phyloP scores from a whole-genome alignment of 2,329 filamentous ascomycete species.

The Phialocephala sp. region DNA sequence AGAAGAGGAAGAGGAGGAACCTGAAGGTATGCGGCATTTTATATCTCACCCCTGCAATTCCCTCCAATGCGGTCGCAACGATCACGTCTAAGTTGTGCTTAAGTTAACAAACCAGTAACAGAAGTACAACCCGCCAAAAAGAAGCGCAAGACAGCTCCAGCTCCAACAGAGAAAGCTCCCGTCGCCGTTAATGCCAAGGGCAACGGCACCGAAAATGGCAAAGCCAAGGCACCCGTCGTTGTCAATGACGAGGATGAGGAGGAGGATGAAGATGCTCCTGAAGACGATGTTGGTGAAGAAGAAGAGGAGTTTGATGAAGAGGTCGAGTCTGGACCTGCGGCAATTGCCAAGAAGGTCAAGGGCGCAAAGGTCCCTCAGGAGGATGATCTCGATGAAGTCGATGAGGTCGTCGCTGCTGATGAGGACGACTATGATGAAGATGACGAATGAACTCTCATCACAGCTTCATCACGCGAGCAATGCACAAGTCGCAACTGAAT shows the following conservation, averaged over 20 bases:
- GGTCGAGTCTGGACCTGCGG: constrained; percentile 20
- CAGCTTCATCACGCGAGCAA: neutral
- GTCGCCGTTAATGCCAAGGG: neutral
- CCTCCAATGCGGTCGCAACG: neutral
- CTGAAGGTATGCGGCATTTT: constrained; percentile 28
- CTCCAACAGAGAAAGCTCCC: constrained; percentile 14
- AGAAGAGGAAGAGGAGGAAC: constrained; percentile 34
- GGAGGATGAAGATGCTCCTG: constrained; percentile 26
- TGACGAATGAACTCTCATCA: constrained; percentile 17
- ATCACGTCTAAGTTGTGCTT: neutral
- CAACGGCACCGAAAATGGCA: constrained; percentile 6
- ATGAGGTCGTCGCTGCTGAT: constrained; percentile 20
- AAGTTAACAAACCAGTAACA: constrained; percentile 23
- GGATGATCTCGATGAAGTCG: constrained; percentile 26
- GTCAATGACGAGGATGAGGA: constrained; percentile 26
- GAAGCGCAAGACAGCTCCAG: constrained; percentile 37
- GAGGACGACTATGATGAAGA: constrained; percentile 25
- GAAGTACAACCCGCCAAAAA: constrained; percentile 35
- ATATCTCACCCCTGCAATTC: constrained; percentile 5
- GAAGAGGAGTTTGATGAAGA: constrained; percentile 21
- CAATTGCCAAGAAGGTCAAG: constrained; percentile 23
- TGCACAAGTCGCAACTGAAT: neutral
- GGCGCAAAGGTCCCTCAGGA: constrained; percentile 15
- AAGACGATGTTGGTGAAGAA: constrained; percentile 28
- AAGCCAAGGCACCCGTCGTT: constrained; percentile 24